A percentile compares a stretch with the other conserved stretches of the same genome.
Evolutionary conservation across 441 rosid species (phyloP).

Genomic region (Erodium moschatum): DNA sequence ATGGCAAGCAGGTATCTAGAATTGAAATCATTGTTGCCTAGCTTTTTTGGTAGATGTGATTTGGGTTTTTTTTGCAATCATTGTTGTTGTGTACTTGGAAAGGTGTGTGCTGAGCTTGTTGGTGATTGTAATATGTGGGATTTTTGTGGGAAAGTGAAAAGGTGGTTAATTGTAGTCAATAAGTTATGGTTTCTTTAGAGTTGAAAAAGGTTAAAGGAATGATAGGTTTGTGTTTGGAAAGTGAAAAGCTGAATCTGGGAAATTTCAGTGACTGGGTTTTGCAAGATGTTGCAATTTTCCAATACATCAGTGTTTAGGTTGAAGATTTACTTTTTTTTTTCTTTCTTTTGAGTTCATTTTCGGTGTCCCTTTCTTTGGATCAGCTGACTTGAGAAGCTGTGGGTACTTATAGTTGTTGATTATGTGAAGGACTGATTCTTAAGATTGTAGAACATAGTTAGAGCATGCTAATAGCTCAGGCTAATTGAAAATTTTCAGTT

Average conservation of each 20-base stretch:
- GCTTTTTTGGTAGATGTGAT: background rate
- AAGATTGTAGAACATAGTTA: background rate
- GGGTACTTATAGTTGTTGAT: background rate
- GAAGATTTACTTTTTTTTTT: background rate
- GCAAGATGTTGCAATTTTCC: too few relatives aligned
- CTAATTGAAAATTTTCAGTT: too few relatives aligned
- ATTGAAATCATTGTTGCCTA: too few relatives aligned
- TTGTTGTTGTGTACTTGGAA: background rate
- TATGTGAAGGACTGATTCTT: background rate
- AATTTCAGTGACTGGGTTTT: background rate
- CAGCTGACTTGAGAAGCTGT: background rate
- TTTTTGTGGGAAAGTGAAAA: background rate
- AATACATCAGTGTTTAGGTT: too few relatives aligned
- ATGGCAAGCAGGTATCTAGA: conserved; percentile 51
- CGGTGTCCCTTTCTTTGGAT: background rate
- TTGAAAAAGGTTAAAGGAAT: background rate
- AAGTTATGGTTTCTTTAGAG: background rate
- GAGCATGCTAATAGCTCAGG: too few relatives aligned
- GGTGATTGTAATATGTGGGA: background rate
- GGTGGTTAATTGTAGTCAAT: background rate
- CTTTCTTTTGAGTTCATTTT: background rate
- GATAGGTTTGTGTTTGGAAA: too few relatives aligned
- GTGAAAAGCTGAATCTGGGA: background rate
- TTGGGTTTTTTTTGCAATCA: background rate
- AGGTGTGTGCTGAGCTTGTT: background rate